Percentiles rank a stretch among this genome's conserved stretches.
phyloP scores from a whole-genome alignment of 495 filamentous ascomycete species.

The Chaetomidium leptoderma region DNA sequence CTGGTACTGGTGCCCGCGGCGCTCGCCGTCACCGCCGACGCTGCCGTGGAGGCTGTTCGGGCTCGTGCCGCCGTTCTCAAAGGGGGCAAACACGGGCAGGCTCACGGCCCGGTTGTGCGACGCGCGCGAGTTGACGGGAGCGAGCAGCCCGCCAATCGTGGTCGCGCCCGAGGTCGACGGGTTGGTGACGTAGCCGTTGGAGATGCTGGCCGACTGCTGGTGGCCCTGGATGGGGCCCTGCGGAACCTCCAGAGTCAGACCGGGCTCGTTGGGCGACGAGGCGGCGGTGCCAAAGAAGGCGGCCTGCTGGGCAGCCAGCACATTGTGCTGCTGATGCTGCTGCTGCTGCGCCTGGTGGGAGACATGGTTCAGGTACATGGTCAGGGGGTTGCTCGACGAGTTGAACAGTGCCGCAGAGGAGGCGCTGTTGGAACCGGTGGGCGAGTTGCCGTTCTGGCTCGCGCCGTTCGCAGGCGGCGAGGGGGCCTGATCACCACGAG shows the following conservation, averaged over 20 bases:
- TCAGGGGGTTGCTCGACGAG: conserved; percentile 80
- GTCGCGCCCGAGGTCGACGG: conserved; percentile 55
- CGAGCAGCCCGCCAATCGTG: conserved; percentile 68
- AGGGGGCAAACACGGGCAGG: conserved; percentile 61
- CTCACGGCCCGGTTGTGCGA: conserved; percentile 83
- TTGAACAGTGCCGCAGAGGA: conserved; percentile 64
- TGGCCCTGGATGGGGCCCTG: conserved; percentile 54
- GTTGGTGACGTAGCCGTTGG: conserved; percentile 52
- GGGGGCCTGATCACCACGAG: conserved; percentile 56
- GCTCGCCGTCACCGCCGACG: conserved; percentile 32
- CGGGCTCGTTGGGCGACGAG: conserved; percentile 49
- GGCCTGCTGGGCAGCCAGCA: conserved; percentile 55
- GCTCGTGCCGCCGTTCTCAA: conserved; percentile 49
- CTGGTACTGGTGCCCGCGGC: conserved; percentile 55
- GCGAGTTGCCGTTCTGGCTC: conserved; percentile 53
- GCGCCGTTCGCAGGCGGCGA: conserved; percentile 60
- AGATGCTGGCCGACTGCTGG: conserved; percentile 60
- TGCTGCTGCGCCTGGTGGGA: conserved; percentile 74
- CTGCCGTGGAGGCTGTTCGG: conserved; percentile 44
- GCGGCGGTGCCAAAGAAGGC: conserved; percentile 56
- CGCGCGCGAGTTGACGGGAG: conserved; percentile 61
- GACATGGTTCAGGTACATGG: conserved; percentile 87
- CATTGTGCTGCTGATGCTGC: conserved; percentile 63
- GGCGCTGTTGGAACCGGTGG: conserved; percentile 39
- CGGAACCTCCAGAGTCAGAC: conserved; percentile 50